Evolutionary conservation across 208 protist genomes (phyloP), one percentile per base, ranked within the genome.

Genomic region (Crithidia sp.): DNA sequence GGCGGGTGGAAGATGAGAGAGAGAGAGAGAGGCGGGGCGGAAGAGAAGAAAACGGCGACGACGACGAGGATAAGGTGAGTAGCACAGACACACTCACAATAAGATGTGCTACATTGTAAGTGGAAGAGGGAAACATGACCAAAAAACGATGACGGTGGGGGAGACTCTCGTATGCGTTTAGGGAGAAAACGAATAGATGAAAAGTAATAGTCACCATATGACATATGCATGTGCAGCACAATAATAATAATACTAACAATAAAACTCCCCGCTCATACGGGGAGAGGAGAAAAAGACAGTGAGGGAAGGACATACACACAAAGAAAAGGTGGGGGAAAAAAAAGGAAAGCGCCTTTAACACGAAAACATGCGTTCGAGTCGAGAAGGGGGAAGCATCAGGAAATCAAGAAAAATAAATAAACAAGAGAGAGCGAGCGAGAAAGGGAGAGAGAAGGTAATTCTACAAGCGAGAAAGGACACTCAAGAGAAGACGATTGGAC

Each of bases 371-470:
- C 9, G 45, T 49, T 14, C 9, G 45, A 49, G 45, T 14, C 45
- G 9, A 49, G 9, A 49, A 7, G 12, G 45, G 45, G 9, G 45
- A 40, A 28, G 28, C 28, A 28, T 28, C 28, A 28, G 28, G 47
- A 67, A 55, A 55, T 7, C 50, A 17, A 55, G 50, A 65, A 67
- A 71, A 52, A 78, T 17, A 67, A 12, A 69, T 52, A 66, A 43
- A 63, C 3, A 28, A 44, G 14, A 28, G 36, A 54, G 41, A 45
- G 54, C 28, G 28, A 28, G 28, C 28, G 28, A 77, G 45, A 49
- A 2, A 49, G 45, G 12, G 45, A 49, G 45, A 49, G 44, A 49
- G 12, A 5, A 19, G 2, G 7, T 17, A 55, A 55, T 7, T 17
- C 16, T 12, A 14, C 6, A 55, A 17, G 50, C 8, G 6, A 55